These are phyloP conservation scores for Albatrellus ellisii DNA, from an alignment of 768 basidiomycete species.

Conservation along the genomic window DNA sequence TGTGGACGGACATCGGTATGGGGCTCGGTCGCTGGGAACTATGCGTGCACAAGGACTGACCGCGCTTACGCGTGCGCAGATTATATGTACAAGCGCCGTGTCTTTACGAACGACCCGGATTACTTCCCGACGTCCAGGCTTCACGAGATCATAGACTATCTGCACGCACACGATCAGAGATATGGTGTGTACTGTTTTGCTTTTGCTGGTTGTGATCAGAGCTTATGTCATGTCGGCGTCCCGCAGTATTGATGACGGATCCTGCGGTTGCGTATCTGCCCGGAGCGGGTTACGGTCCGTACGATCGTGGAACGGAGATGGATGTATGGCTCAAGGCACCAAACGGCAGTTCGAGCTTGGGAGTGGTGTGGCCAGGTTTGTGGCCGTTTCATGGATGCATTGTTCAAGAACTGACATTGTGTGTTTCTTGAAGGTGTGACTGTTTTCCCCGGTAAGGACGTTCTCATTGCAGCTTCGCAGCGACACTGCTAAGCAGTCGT, in stretches of 20 bases:
- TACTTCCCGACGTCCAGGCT: constrained; percentile 54
- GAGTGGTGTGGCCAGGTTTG: constrained; percentile 53
- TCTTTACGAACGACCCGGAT: constrained; percentile 55
- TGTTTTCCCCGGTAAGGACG: constrained; percentile 35
- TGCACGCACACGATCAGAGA: constrained; percentile 46
- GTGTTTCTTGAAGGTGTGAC: constrained; percentile 32
- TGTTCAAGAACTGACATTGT: no score
- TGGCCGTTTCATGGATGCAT: not conserved
- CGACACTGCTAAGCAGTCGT: not conserved
- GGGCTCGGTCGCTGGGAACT: constrained; percentile 2
- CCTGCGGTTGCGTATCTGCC: constrained; percentile 49
- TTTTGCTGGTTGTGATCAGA: no score
- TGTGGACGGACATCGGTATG: constrained; percentile 69
- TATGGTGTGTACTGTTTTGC: constrained; percentile 30
- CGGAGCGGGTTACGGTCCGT: constrained; percentile 35
- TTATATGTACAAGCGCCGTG: constrained; percentile 54
- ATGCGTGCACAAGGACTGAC: not conserved
- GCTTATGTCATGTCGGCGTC: no score
- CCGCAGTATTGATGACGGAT: constrained; percentile 57
- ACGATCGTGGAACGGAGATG: constrained; percentile 34
- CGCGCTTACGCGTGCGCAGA: constrained; percentile 23
- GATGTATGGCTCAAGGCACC: constrained; percentile 51
- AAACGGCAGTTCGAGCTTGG: constrained; percentile 43
- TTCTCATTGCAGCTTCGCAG: not conserved
- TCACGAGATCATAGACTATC: constrained; percentile 49